Conservation (phyloP, 768 basidiomycete genomes). For the Trametes maxima region DNA sequence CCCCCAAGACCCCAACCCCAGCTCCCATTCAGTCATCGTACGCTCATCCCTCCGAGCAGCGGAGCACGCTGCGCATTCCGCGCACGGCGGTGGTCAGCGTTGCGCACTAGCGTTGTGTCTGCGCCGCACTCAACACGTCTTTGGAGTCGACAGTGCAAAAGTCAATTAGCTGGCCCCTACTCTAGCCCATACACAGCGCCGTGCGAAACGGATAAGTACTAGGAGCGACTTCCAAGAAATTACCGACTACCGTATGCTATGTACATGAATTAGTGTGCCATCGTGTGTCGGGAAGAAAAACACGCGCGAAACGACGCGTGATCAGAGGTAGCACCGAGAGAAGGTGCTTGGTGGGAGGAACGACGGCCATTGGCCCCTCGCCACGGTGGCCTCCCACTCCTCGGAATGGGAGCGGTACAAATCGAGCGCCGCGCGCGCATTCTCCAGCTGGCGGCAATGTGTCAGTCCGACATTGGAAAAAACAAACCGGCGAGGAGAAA, state of each 20-base stretch:
- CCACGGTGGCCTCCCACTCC: constrained; percentile 69
- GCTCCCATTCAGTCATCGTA: constrained; percentile 5
- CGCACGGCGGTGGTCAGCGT: not conserved
- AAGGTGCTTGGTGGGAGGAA: constrained; percentile 76
- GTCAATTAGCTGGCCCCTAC: too few species aligned
- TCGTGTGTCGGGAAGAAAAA: not conserved
- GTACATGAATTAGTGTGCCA: not conserved
- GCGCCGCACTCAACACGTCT: not conserved
- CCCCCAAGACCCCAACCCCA: too few species aligned
- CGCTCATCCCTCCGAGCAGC: not conserved
- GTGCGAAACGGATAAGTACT: not conserved
- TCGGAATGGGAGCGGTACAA: constrained; percentile 56
- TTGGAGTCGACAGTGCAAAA: too few species aligned
- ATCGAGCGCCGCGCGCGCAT: constrained; percentile 62
- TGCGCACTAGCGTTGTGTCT: not conserved
- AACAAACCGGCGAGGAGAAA: not conserved
- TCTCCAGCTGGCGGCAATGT: constrained; percentile 59
- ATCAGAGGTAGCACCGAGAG: constrained; percentile 74
- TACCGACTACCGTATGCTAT: constrained; percentile 2
- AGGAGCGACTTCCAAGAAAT: constrained; percentile 6
- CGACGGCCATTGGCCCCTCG: constrained; percentile 71
- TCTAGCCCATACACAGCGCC: too few species aligned
- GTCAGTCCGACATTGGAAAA: constrained; percentile 3
- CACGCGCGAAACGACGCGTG: not conserved
- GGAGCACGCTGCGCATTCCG: not conserved